phyloP scores from a whole-genome alignment of 2,329 filamentous ascomycete species.

The Periconia sp. region DNA sequence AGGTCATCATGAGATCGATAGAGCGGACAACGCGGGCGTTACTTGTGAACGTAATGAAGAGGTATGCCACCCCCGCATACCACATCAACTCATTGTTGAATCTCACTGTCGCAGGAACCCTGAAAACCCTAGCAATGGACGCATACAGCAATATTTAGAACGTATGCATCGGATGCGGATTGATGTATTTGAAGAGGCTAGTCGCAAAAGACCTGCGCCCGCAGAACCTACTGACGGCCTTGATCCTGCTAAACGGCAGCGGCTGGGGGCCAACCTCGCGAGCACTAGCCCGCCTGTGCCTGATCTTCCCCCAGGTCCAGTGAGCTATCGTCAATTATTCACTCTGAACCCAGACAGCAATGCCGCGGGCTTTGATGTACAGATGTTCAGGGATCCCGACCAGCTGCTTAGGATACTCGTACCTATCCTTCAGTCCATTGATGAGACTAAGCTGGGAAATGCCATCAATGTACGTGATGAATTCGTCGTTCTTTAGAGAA shows the following conservation, averaged over 20 bases:
- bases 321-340: slow-evolving; percentile 83
- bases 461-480: slow-evolving; percentile 70
- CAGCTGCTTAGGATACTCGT: slow-evolving; percentile 83
- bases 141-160: slow-evolving; percentile 88
- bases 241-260: slow-evolving; percentile 82
- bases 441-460: slow-evolving; percentile 70
- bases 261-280: slow-evolving; percentile 62
- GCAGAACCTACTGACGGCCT: slow-evolving; percentile 73
- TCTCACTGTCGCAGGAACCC: slow-evolving; percentile 66
- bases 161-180: slow-evolving; percentile 77
- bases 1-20: slow-evolving; percentile 89
- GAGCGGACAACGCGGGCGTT: slow-evolving; percentile 89
- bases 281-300: slow-evolving; percentile 60
- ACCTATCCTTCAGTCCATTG: slow-evolving; percentile 74
- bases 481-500: background rate
- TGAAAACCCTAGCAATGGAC: slow-evolving; percentile 73
- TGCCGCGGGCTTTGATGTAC: slow-evolving; percentile 81
- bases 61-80: slow-evolving; percentile 55
- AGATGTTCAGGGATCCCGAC: slow-evolving; percentile 72
- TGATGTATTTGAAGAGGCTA: slow-evolving; percentile 80
- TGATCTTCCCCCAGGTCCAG: slow-evolving; percentile 74
- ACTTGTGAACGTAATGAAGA: slow-evolving; percentile 81
- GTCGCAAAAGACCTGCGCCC: slow-evolving; percentile 76
- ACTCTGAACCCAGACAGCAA: slow-evolving; percentile 79
- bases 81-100: background rate